Evolutionary conservation across 176 grass and related monocot genomes (phyloP).

Genomic region (Avena eriantha): DNA sequence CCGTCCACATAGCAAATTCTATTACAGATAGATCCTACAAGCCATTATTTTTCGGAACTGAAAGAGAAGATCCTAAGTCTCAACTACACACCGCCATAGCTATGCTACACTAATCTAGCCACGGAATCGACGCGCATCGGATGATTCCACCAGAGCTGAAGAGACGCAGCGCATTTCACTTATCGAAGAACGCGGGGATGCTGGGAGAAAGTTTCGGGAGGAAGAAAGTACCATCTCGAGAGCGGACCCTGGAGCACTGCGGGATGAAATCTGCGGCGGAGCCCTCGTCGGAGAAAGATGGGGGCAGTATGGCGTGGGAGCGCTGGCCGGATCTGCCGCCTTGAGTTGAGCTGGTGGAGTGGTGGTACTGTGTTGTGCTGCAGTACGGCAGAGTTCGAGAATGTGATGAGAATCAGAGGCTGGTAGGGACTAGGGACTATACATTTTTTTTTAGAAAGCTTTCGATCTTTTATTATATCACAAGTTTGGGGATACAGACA

Average conservation of each 20-base stretch:
- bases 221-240: slow-evolving; percentile 38
- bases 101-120: background rate
- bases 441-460: too few species aligned
- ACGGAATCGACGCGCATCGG: background rate
- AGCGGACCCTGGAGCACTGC: background rate
- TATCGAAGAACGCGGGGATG: slow-evolving; percentile 28
- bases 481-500: too few species aligned
- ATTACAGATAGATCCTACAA: background rate
- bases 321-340: slow-evolving; percentile 45
- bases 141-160: background rate
- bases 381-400: slow-evolving; percentile 26
- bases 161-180: background rate
- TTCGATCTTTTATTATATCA: too few species aligned
- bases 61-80: background rate
- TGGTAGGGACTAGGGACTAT: background rate
- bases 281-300: background rate
- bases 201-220: background rate
- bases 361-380: background rate
- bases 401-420: background rate
- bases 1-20: background rate
- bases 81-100: background rate
- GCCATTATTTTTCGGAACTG: background rate
- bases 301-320: background rate
- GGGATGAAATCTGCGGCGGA: background rate
- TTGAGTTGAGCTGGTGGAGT: background rate